Evolutionary conservation across 73 alveolate genomes (phyloP).

Genomic region (Effrenium voratum): DNA sequence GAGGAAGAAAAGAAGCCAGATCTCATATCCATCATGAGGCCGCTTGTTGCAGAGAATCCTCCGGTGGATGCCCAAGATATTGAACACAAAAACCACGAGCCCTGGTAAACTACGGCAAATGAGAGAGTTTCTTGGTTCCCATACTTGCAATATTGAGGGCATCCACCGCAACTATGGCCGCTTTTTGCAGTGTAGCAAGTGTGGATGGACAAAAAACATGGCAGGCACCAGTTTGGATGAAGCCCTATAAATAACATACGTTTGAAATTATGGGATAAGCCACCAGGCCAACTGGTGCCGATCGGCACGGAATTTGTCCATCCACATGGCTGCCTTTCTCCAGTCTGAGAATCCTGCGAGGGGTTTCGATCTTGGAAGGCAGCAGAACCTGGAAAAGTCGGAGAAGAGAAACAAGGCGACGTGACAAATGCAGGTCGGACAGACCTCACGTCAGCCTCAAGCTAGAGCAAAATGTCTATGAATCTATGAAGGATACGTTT

Average conservation of each 20-base stretch:
- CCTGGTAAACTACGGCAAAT: background rate
- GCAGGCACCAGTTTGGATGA: too few relatives aligned
- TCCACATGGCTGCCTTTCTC: too few relatives aligned
- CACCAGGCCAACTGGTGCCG: too few relatives aligned
- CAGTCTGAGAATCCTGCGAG: too few relatives aligned
- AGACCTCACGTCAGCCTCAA: background rate
- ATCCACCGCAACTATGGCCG: too few relatives aligned
- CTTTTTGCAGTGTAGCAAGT: too few relatives aligned
- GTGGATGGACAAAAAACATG: too few relatives aligned
- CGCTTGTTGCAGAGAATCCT: background rate
- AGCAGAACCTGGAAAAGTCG: conserved; percentile 46
- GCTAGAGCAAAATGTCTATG: background rate
- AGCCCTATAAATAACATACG: too few relatives aligned
- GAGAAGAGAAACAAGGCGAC: background rate
- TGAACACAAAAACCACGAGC: background rate
- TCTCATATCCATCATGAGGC: conserved; percentile 51
- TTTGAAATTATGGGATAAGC: too few relatives aligned
- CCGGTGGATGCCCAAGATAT: background rate
- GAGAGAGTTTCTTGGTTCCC: background rate
- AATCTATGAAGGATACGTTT: background rate
- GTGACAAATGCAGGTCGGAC: background rate
- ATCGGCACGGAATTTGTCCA: too few relatives aligned
- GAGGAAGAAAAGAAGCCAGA: conserved; percentile 33
- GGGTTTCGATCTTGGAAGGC: background rate
- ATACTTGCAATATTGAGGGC: too few relatives aligned